Conservation (phyloP, 352 stramenopile species). For the Pythium folliculosum region DNA sequence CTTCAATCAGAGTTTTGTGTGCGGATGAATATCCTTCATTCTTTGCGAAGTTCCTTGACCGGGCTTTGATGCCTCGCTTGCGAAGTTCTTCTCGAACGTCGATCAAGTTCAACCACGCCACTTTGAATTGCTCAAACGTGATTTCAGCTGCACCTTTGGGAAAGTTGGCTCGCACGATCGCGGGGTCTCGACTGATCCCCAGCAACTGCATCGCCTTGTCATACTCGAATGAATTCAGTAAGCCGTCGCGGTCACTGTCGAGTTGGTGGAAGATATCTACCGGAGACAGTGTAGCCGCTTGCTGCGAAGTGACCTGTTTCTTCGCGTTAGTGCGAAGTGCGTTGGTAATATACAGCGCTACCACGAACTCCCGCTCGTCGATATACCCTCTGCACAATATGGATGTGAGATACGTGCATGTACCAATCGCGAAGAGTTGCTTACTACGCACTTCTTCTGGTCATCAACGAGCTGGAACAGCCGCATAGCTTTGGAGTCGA, state of each 20-base stretch:
- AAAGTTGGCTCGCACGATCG: conserved; percentile 30
- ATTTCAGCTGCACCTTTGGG: conserved; percentile 38
- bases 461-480: conserved; percentile 76
- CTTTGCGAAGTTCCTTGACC: not conserved
- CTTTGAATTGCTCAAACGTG: conserved; percentile 57
- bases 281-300: conserved; percentile 36
- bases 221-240: conserved; percentile 72
- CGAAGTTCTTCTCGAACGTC: conserved; percentile 47
- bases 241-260: conserved; percentile 53
- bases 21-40: not conserved
- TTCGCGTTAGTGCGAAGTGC: conserved; percentile 39
- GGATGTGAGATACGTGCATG: not conserved
- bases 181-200: conserved; percentile 28
- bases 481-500: conserved; percentile 67
- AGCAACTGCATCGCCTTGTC: conserved; percentile 61
- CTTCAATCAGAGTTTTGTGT: not conserved
- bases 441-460: conserved; percentile 57
- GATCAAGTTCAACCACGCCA: conserved; percentile 50
- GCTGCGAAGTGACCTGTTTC: conserved; percentile 17
- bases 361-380: conserved; percentile 74
- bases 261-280: conserved; percentile 65
- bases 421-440: not conserved
- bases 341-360: conserved; percentile 77
- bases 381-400: conserved; percentile 46
- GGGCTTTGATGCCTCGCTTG: conserved; percentile 36